phyloP scores from a whole-genome alignment of 768 basidiomycete genomes.

The Leucocoprinus birnbaumii region DNA sequence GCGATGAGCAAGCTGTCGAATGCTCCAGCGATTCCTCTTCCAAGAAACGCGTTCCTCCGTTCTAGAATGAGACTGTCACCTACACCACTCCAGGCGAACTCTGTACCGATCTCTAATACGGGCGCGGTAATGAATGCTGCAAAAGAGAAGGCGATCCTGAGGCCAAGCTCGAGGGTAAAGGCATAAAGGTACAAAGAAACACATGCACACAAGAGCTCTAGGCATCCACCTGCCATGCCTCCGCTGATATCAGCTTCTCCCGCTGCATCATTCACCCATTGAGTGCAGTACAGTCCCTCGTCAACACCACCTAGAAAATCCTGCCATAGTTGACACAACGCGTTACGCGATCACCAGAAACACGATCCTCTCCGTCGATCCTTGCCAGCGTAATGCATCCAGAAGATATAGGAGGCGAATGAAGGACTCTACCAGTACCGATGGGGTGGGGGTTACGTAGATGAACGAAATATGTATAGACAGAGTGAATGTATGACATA shows the following conservation, averaged over 20 bases:
- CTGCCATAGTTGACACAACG: too few species aligned
- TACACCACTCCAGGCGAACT: slow-evolving; percentile 4
- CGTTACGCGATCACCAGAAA: slow-evolving; percentile 22
- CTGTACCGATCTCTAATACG: slow-evolving; percentile 17
- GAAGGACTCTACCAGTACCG: slow-evolving; percentile 42
- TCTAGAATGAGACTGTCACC: slow-evolving; percentile 8
- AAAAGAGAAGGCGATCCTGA: slow-evolving; percentile 74
- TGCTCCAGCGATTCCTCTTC: slow-evolving; percentile 15
- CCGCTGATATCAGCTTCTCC: background rate
- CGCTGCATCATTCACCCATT: slow-evolving; percentile 9
- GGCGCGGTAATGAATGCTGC: slow-evolving; percentile 56
- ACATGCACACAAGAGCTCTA: background rate
- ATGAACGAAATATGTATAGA: slow-evolving; percentile 2
- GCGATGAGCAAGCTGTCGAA: slow-evolving; percentile 17
- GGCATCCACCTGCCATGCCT: background rate
- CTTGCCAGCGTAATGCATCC: slow-evolving; percentile 77
- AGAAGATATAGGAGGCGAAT: slow-evolving; percentile 78
- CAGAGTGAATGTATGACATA: too few species aligned
- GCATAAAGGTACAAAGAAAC: slow-evolving; percentile 21
- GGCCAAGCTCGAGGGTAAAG: slow-evolving; percentile 62
- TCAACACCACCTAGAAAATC: too few species aligned
- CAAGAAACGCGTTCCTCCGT: background rate
- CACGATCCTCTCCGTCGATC: slow-evolving; percentile 56
- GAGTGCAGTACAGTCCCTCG: slow-evolving; percentile 17
- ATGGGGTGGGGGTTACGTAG: slow-evolving; percentile 5